These are phyloP conservation scores for Zoysia japonica DNA, from an alignment of 176 grass and related monocot species.

Conservation along the genomic window DNA sequence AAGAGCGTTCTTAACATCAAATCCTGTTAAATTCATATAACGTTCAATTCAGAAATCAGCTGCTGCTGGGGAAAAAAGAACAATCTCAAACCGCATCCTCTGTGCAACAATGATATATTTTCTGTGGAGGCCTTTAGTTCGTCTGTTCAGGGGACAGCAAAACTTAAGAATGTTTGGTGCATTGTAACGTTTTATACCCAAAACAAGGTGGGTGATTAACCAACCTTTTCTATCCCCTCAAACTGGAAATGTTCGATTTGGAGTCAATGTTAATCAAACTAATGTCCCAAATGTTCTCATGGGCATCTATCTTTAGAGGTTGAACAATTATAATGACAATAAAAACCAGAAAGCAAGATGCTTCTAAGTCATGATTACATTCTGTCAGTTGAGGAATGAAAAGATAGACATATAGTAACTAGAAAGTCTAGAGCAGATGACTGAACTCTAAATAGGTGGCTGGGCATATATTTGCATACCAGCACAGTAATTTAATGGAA, in stretches of 20 bases:
- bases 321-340: neutral
- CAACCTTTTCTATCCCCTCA: too few relatives aligned
- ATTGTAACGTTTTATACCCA: neutral
- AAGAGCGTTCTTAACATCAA: constrained; percentile 70
- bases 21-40: constrained; percentile 41
- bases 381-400: constrained; percentile 1
- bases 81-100: too few relatives aligned
- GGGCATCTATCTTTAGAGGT: neutral
- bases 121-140: neutral
- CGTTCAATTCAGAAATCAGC: too few relatives aligned
- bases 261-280: neutral
- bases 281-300: too few relatives aligned
- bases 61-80: too few relatives aligned
- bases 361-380: neutral
- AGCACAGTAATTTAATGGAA: constrained; percentile 35
- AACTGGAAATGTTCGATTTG: neutral
- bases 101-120: too few relatives aligned
- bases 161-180: neutral
- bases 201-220: too few relatives aligned
- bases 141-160: neutral
- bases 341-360: constrained; percentile 2
- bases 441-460: constrained; percentile 29
- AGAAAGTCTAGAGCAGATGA: constrained; percentile 12
- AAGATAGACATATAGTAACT: neutral
- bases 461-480: constrained; percentile 49